Evolutionary conservation across 176 grass and related monocot genomes (phyloP).

Genomic region (Oryza longistaminata): DNA sequence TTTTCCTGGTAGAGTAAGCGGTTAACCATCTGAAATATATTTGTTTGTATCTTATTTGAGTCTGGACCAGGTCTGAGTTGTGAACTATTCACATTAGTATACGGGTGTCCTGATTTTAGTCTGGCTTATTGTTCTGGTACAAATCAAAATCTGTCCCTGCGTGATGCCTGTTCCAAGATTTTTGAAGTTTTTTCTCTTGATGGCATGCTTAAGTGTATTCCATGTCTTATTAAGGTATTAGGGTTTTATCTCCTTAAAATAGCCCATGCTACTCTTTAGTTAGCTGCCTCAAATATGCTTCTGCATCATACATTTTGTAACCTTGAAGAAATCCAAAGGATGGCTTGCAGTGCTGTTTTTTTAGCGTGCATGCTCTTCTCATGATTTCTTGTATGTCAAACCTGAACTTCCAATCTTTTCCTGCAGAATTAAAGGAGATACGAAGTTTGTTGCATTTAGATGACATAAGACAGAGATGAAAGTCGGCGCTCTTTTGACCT

Average conservation of each 20-base stretch:
- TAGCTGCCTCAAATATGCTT: background rate
- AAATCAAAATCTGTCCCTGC: background rate
- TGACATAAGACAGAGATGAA: constrained; percentile 63
- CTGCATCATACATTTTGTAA: background rate
- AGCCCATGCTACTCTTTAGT: background rate
- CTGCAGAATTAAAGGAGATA: background rate
- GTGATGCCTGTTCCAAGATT: background rate
- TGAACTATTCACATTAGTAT: no score
- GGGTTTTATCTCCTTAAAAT: background rate
- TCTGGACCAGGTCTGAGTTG: background rate
- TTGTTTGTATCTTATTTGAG: background rate
- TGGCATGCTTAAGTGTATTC: background rate
- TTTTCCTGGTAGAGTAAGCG: background rate
- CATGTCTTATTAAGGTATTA: background rate
- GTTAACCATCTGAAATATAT: background rate
- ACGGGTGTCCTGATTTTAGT: background rate
- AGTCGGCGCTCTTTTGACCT: constrained; percentile 74
- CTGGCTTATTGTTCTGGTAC: background rate
- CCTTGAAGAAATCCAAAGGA: constrained; percentile 8
- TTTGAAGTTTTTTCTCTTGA: background rate
- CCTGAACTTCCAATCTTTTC: constrained; percentile 18
- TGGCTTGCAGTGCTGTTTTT: background rate
- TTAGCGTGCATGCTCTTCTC: background rate
- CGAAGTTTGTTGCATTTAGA: constrained; percentile 27
- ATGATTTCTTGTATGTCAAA: constrained; percentile 17